phyloP scores from a whole-genome alignment of 495 filamentous ascomycete genomes.

The Hypoxylon cercidicola region DNA sequence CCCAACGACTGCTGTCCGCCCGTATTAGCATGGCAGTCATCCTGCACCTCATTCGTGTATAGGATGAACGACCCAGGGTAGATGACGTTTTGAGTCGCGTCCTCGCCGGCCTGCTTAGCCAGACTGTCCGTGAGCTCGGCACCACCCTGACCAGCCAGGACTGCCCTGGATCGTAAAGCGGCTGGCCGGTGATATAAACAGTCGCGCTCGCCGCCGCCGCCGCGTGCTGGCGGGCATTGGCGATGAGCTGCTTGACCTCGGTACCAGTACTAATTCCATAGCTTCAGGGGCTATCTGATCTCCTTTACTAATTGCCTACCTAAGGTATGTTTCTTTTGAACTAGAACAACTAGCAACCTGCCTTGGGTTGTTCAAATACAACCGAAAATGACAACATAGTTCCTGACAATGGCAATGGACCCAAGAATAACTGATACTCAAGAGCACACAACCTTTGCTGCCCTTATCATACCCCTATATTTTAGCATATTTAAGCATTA shows the following conservation, averaged over 20 bases:
- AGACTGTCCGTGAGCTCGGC: conserved; percentile 39
- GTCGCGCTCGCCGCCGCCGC: conserved; percentile 40
- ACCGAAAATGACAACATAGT: no score
- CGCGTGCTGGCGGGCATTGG: conserved; percentile 43
- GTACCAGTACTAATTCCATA: conserved; percentile 11
- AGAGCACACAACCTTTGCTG: no score
- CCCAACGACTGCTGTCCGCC: conserved; percentile 42
- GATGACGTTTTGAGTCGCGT: conserved; percentile 32
- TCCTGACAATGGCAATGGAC: no score
- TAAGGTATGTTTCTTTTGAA: no score
- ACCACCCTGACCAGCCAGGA: conserved; percentile 36
- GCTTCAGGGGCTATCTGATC: no score
- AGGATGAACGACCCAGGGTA: conserved; percentile 45
- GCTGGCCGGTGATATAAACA: conserved; percentile 46
- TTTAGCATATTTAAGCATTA: no score
- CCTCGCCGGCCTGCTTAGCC: conserved; percentile 41
- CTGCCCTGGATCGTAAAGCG: conserved; percentile 39
- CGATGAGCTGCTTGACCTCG: conserved; percentile 46
- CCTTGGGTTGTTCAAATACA: no score
- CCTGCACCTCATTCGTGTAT: conserved; percentile 38
- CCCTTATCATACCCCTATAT: no score
- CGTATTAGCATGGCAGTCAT: conserved; percentile 45
- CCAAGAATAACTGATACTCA: no score
- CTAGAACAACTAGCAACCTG: no score
- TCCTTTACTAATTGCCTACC: no score